A percentile compares a stretch with the other conserved stretches of the same genome.
phyloP scores from a whole-genome alignment of 306 rosid genomes.

The Lathyrus sativus region DNA sequence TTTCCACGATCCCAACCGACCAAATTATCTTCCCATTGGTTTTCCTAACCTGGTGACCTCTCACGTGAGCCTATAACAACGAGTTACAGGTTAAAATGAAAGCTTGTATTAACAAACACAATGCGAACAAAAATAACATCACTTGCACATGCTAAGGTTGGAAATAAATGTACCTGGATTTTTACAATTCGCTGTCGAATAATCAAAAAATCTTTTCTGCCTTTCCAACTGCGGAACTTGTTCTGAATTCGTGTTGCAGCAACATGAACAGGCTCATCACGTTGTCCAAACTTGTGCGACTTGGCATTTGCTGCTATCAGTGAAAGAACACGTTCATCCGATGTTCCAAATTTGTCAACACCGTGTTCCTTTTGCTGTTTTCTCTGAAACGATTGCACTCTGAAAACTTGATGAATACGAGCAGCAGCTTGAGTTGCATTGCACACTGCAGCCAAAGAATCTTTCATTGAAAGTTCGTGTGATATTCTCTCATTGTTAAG shows the following conservation, averaged over 20 bases:
- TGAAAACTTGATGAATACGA: constrained; percentile 78
- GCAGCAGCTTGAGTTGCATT: constrained; percentile 88
- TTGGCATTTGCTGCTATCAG: constrained; percentile 45
- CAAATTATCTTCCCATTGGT: constrained; percentile 60
- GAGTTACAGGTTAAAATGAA: constrained; percentile 25
- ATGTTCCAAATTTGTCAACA: constrained; percentile 53
- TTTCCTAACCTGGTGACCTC: constrained; percentile 93
- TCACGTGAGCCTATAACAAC: constrained; percentile 70
- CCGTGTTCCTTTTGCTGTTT: constrained; percentile 60
- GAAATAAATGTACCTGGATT: constrained; percentile 65
- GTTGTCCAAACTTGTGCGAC: constrained; percentile 47
- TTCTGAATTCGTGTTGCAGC: constrained; percentile 83
- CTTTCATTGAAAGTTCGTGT: constrained; percentile 65
- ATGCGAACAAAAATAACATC: constrained; percentile 4
- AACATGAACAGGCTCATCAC: constrained; percentile 57
- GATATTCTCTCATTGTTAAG: constrained; percentile 38
- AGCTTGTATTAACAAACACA: background rate
- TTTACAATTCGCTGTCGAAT: constrained; percentile 72
- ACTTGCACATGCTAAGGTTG: background rate
- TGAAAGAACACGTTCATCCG: constrained; percentile 63
- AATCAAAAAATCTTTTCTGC: constrained; percentile 71
- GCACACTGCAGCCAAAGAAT: constrained; percentile 79
- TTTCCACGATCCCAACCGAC: constrained; percentile 89
- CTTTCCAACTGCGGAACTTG: constrained; percentile 82
- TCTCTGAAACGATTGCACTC: constrained; percentile 84